Conservation (phyloP, 2,329 filamentous ascomycete species). For the Fragosphaeria purpurea region DNA sequence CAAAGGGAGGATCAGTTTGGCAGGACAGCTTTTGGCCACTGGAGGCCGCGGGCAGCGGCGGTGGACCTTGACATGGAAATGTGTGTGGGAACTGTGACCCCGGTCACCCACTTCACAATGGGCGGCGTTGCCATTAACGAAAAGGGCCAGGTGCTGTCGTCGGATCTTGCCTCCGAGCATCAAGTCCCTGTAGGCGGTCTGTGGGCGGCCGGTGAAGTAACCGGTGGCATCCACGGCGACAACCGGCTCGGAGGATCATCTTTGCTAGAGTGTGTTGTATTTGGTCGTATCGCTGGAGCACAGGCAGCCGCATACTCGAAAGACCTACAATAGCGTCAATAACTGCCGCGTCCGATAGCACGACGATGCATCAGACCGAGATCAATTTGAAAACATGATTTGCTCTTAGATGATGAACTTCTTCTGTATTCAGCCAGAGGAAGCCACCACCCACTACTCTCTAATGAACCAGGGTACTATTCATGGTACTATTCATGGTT, state of each 20-base stretch:
- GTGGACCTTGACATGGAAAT: constrained; percentile 77
- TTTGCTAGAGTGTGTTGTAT: constrained; percentile 92
- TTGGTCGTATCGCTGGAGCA: constrained; percentile 96
- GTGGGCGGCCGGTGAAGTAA: constrained; percentile 92
- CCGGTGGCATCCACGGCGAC: constrained; percentile 94
- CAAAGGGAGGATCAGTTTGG: constrained; percentile 93
- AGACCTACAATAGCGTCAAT: too few species aligned
- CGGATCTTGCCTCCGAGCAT: constrained; percentile 32
- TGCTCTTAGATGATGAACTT: too few species aligned
- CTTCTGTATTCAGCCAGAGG: too few species aligned
- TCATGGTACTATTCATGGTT: too few species aligned
- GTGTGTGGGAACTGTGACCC: constrained; percentile 70
- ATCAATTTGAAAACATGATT: too few species aligned
- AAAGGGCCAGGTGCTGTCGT: constrained; percentile 85
- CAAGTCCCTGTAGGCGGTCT: constrained; percentile 89
- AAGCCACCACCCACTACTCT: too few species aligned
- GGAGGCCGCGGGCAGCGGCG: constrained; percentile 53
- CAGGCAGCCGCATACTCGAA: constrained; percentile 57
- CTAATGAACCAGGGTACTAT: too few species aligned
- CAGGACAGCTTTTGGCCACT: constrained; percentile 98
- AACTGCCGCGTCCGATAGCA: too few species aligned
- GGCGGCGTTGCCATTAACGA: constrained; percentile 99
- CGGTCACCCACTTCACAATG: constrained; percentile 99
- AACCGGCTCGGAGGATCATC: constrained; percentile 98
- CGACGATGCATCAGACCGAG: too few species aligned